Percentiles rank a stretch among this genome's conserved stretches.
Evolutionary conservation across 1,139 yeast genomes (phyloP).

Genomic region (Yamadazyma diospyri): DNA sequence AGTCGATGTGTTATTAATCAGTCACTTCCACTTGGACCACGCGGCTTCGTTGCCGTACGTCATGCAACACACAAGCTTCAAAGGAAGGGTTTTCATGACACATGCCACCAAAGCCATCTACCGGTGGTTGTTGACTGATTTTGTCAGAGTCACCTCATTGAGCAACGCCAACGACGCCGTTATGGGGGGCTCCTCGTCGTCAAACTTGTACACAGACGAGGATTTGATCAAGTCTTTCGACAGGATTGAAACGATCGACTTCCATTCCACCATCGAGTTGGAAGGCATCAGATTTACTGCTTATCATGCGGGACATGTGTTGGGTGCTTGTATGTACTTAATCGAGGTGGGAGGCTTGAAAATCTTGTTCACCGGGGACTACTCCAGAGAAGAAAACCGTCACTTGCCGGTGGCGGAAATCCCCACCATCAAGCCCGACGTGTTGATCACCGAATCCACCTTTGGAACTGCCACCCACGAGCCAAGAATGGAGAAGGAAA

Average conservation of each 20-base stretch:
- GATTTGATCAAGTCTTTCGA: constrained; percentile 87
- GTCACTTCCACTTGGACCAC: constrained; percentile 96
- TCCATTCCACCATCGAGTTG: constrained; percentile 91
- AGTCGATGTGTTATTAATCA: constrained; percentile 80
- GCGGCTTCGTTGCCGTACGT: constrained; percentile 97
- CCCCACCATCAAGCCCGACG: constrained; percentile 86
- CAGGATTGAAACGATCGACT: constrained; percentile 88
- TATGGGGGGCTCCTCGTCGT: constrained; percentile 24
- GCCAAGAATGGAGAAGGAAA: constrained; percentile 82
- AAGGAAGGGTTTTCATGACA: constrained; percentile 96
- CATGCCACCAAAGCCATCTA: constrained; percentile 98
- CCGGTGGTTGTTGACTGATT: constrained; percentile 91
- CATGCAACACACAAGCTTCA: constrained; percentile 93
- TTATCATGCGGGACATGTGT: constrained; percentile 97
- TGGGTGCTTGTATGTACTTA: constrained; percentile 98
- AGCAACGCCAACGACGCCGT: constrained; percentile 20
- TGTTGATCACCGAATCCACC: constrained; percentile 90
- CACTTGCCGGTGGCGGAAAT: constrained; percentile 95
- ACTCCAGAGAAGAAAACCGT: constrained; percentile 91
- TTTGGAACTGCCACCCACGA: constrained; percentile 98
- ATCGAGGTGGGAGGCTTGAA: constrained; percentile 92
- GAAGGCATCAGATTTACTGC: constrained; percentile 96
- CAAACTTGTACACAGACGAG: constrained; percentile 79
- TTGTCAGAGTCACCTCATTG: constrained; percentile 84
- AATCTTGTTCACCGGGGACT: constrained; percentile 91